A percentile compares a stretch with the other conserved stretches of the same genome.
These are phyloP conservation scores for Caryocar brasiliense DNA, from an alignment of 441 rosid species.

Conservation along the genomic window DNA sequence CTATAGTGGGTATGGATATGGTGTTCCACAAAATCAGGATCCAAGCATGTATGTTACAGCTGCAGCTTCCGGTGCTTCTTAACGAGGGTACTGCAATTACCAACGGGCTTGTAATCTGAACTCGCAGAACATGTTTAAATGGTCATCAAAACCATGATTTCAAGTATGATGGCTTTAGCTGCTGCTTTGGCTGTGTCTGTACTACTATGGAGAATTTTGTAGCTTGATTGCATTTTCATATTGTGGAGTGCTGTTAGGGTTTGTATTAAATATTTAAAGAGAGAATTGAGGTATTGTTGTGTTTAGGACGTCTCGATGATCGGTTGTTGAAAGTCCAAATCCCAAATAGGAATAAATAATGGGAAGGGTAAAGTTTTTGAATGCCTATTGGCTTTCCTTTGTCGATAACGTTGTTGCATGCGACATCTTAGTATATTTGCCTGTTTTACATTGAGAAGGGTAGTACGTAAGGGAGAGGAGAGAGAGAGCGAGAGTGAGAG, in stretches of 20 bases:
- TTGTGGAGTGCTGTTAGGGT: slow-evolving; percentile 15
- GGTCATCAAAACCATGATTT: slow-evolving; percentile 12
- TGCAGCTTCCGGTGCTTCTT: slow-evolving; percentile 45
- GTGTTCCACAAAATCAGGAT: slow-evolving; percentile 36
- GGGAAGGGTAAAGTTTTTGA: too few species aligned
- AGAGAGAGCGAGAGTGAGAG: too few species aligned
- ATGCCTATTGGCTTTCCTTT: too few species aligned
- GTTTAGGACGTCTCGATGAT: too few species aligned
- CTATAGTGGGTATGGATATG: slow-evolving; percentile 51
- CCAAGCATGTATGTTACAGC: slow-evolving; percentile 35
- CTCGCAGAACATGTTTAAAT: slow-evolving; percentile 1
- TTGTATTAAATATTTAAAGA: too few species aligned
- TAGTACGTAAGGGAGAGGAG: too few species aligned
- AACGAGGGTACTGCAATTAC: slow-evolving; percentile 10
- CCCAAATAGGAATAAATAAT: too few species aligned
- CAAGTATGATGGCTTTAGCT: slow-evolving; percentile 18
- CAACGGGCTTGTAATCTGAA: slow-evolving; percentile 15
- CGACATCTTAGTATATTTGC: too few species aligned
- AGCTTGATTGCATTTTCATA: slow-evolving; percentile 21
- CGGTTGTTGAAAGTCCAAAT: too few species aligned
- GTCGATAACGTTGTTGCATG: too few species aligned
- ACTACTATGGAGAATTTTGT: slow-evolving; percentile 29
- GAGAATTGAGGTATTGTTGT: too few species aligned
- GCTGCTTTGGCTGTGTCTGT: slow-evolving; percentile 12
- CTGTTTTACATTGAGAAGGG: too few species aligned